Percentiles rank a stretch among this genome's conserved stretches.
Conservation (phyloP, 2,329 filamentous ascomycete genomes). For the Boeremia exigua region DNA sequence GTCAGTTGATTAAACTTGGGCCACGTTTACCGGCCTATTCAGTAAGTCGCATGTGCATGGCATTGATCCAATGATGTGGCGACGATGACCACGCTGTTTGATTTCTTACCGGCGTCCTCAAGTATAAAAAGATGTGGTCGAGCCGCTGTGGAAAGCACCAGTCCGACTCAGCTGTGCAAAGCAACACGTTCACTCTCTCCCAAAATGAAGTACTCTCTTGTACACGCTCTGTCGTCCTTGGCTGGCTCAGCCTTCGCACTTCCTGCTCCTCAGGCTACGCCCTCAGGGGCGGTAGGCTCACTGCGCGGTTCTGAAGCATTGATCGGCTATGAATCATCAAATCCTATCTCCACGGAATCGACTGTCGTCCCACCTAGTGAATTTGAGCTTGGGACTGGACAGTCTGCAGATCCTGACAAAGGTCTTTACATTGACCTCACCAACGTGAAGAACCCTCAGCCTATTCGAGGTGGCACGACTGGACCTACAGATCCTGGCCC, state of each 20-base stretch:
- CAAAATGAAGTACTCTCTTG: constrained; percentile 11
- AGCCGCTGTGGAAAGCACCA: background rate
- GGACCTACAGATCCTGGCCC: constrained; percentile 50
- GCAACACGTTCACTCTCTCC: background rate
- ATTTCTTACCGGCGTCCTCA: too few species aligned
- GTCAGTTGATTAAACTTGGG: background rate
- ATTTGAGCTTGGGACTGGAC: constrained; percentile 46
- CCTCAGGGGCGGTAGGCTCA: constrained; percentile 44
- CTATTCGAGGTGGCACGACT: constrained; percentile 47
- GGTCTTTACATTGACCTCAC: constrained; percentile 50
- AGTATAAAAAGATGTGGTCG: background rate
- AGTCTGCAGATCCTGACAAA: constrained; percentile 45
- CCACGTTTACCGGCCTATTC: background rate
- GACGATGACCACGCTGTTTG: background rate
- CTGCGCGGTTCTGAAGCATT: constrained; percentile 43
- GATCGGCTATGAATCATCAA: constrained; percentile 43
- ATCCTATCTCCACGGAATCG: constrained; percentile 38
- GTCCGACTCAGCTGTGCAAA: background rate
- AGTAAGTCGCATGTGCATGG: background rate
- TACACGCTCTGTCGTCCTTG: constrained; percentile 4
- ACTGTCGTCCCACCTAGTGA: constrained; percentile 44
- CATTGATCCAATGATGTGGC: background rate
- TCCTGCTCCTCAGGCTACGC: constrained; percentile 20
- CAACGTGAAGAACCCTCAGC: constrained; percentile 50
- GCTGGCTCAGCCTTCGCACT: constrained; percentile 14